Percentiles rank a stretch among this genome's conserved stretches.
phyloP scores from a whole-genome alignment of 176 grass and related monocot species.

The Urochloa ruziziensis region DNA sequence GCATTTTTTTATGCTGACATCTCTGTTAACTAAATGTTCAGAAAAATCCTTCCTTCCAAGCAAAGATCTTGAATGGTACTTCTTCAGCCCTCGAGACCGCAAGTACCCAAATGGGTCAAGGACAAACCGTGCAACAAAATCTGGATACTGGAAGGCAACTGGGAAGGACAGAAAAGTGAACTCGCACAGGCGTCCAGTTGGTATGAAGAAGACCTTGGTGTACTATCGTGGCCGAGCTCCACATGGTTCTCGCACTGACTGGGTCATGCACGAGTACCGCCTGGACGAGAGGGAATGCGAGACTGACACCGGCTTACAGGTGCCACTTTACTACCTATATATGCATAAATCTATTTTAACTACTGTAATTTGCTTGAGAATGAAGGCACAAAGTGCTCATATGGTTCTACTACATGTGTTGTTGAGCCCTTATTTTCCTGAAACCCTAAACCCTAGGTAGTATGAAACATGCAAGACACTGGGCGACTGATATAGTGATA shows the following conservation, averaged over 20 bases:
- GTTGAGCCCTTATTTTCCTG: not conserved
- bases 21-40: conserved; percentile 22
- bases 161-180: conserved; percentile 92
- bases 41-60: conserved; percentile 98
- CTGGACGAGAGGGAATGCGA: conserved; percentile 96
- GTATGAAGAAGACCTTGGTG: conserved; percentile 96
- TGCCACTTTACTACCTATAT: not conserved
- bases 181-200: conserved; percentile 69
- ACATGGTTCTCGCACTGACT: conserved; percentile 89
- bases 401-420: not conserved
- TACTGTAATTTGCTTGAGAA: not conserved
- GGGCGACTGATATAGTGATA: not conserved
- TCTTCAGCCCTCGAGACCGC: conserved; percentile 99
- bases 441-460: not conserved
- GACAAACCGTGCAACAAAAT: conserved; percentile 94
- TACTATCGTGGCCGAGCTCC: conserved; percentile 95
- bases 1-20: conserved; percentile 9
- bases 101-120: conserved; percentile 97
- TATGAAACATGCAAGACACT: not conserved
- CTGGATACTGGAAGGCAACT: conserved; percentile 98
- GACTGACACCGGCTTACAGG: conserved; percentile 75
- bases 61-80: conserved; percentile 99
- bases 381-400: not conserved
- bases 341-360: not conserved
- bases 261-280: conserved; percentile 99